Evolutionary conservation across 2,329 filamentous ascomycete species (phyloP).

Genomic region (Colletotrichum filicis): DNA sequence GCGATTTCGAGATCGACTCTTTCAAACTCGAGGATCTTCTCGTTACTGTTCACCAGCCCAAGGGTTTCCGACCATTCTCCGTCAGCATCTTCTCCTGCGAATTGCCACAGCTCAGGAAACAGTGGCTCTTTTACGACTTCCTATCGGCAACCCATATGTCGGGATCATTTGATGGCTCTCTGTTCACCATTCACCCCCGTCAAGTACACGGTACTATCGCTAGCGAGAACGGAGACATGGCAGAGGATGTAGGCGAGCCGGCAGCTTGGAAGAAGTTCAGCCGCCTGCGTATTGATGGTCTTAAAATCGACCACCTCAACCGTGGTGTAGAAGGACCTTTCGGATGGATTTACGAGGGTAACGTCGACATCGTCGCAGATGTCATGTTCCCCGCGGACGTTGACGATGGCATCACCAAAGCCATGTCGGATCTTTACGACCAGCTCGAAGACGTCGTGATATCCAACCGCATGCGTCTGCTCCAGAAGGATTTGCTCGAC

Average conservation of each 20-base stretch:
- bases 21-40: conserved; percentile 97
- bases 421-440: conserved; percentile 97
- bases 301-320: conserved; percentile 97
- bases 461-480: conserved; percentile 74
- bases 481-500: conserved; percentile 57
- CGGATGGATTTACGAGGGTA: conserved; percentile 97
- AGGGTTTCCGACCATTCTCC: conserved; percentile 91
- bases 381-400: conserved; percentile 92
- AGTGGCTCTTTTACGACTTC: conserved; percentile 98
- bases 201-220: conserved; percentile 86
- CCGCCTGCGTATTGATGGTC: conserved; percentile 88
- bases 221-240: conserved; percentile 64
- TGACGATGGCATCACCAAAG: conserved; percentile 90
- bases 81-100: conserved; percentile 97
- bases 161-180: conserved; percentile 91
- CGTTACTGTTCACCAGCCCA: conserved; percentile 90
- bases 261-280: conserved; percentile 96
- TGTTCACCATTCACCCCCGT: conserved; percentile 96
- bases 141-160: conserved; percentile 96
- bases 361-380: conserved; percentile 95
- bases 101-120: conserved; percentile 89
- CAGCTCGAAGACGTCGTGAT: conserved; percentile 93
- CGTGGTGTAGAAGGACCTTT: conserved; percentile 93
- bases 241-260: conserved; percentile 70
- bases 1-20: conserved; percentile 96